These are phyloP conservation scores for Pseudonitzschia delicatissima DNA, from an alignment of 108 stramenopile genomes.

Conservation along the genomic window DNA sequence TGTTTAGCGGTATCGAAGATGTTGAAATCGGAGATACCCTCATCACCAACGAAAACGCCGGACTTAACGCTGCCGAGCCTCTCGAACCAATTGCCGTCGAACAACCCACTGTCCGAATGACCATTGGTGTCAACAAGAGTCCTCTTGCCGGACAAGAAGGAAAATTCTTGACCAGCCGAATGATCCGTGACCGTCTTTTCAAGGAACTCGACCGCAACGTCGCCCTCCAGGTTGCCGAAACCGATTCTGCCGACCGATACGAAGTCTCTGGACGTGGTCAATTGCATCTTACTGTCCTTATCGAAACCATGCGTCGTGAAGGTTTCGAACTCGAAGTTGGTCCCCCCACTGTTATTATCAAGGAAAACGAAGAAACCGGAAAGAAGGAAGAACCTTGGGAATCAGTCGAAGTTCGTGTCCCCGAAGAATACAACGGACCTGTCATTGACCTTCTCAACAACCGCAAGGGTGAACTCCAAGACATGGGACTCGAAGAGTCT, in stretches of 20 bases:
- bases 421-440: slow-evolving; percentile 90
- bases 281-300: slow-evolving; percentile 97
- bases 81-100: slow-evolving; percentile 95
- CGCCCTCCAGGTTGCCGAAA: slow-evolving; percentile 89
- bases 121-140: slow-evolving; percentile 97
- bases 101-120: slow-evolving; percentile 99
- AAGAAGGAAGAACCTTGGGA: slow-evolving; percentile 94
- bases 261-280: slow-evolving; percentile 98
- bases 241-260: slow-evolving; percentile 92
- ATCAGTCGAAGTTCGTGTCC: slow-evolving; percentile 91
- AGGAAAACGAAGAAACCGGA: slow-evolving; percentile 87
- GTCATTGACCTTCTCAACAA: slow-evolving; percentile 92
- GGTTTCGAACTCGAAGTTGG: slow-evolving; percentile 98
- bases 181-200: slow-evolving; percentile 96
- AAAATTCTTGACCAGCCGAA: slow-evolving; percentile 92
- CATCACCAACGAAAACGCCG: slow-evolving; percentile 79
- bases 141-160: slow-evolving; percentile 98
- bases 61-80: slow-evolving; percentile 78
- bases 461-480: slow-evolving; percentile 93
- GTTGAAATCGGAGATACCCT: slow-evolving; percentile 97
- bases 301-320: slow-evolving; percentile 99
- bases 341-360: slow-evolving; percentile 95
- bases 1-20: slow-evolving; percentile 90
- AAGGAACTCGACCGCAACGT: slow-evolving; percentile 97
- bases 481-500: slow-evolving; percentile 89